Base-by-base conservation (phyloP, 768 basidiomycete species). In the Suillus spraguei region DNA sequence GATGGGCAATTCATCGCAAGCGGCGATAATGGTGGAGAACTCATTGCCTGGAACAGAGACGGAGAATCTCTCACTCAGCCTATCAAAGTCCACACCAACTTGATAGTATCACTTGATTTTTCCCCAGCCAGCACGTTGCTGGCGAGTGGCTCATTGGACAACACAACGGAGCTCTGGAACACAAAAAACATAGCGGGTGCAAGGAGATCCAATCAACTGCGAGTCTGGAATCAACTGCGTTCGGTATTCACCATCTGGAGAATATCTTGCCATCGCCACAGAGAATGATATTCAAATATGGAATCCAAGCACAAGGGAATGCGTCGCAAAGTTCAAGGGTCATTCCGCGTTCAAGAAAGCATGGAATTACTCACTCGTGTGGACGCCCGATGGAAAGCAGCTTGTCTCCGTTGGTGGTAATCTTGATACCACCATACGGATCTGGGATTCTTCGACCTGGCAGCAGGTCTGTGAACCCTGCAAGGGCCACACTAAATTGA, bases 351-450 rank as follows among this genome's bases (percentile, higher is more conserved):
- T n/a, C n/a, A n/a, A n/a, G n/a, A n/a, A n/a, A n/a, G 17, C 50
- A 32, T 32, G 16, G 8, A 52, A 50, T 28, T 0, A 0, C 0
- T 5, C 50, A 52, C 50, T 52, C 28, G 28, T 2, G 16, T 52
- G 50, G 50, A 20, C 17, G 50, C 50, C 1, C 16, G 50, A 52
- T 32, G 50, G 50, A 8, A 52, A 17, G 32, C 50, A 28, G 50
- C 50, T 52, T 32, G 2, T 52, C 28, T 49, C 47, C 0, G 1
- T 14, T 6, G 47, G 47, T 16, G 0, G 0, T 7, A 0, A 7
- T 1, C 0, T 0, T 5, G 47, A 49, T 16, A 22, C 22, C 3
- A n/a, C 13, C n/a, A 22, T 54, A 54, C 35, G 35, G 13, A 35
- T 14, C 5, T 54, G 53, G 53, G 53, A 54, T 54, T 4, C 53